Conservation (phyloP, 352 stramenopile species). For the Pythium rhizo-oryzae region DNA sequence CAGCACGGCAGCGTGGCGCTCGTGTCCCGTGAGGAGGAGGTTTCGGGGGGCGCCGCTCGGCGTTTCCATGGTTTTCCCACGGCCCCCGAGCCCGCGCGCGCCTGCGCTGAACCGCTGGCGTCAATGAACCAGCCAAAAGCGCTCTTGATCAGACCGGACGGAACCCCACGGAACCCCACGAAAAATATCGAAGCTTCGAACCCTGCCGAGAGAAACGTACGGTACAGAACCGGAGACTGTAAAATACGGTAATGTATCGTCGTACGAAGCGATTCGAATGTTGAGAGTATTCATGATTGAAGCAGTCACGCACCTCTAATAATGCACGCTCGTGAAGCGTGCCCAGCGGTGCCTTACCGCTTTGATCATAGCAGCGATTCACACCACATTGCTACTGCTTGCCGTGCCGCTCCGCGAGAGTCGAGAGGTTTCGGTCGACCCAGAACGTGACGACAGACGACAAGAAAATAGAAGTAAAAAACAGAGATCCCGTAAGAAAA, state of each 20-base stretch:
- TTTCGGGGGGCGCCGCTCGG: slow-evolving; percentile 12
- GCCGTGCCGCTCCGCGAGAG: too few species aligned
- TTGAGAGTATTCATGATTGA: too few species aligned
- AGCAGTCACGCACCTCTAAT: too few species aligned
- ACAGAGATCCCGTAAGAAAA: neutral
- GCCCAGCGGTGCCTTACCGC: too few species aligned
- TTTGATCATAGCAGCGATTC: too few species aligned
- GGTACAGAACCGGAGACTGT: neutral
- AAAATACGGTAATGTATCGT: neutral
- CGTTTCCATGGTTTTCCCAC: slow-evolving; percentile 23
- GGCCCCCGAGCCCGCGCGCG: too few species aligned
- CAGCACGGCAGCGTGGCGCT: neutral
- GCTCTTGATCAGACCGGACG: neutral
- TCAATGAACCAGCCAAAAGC: neutral
- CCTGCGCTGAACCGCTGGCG: slow-evolving; percentile 19
- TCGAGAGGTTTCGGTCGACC: neutral
- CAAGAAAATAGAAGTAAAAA: neutral
- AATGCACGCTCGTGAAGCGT: too few species aligned
- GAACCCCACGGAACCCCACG: neutral
- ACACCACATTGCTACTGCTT: too few species aligned
- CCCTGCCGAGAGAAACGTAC: neutral
- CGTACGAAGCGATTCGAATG: too few species aligned
- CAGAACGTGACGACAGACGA: neutral
- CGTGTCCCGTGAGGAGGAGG: neutral
- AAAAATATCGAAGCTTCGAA: slow-evolving; percentile 24